Conservation (phyloP, 768 basidiomycete species). For the Rhizopogon rudus region DNA sequence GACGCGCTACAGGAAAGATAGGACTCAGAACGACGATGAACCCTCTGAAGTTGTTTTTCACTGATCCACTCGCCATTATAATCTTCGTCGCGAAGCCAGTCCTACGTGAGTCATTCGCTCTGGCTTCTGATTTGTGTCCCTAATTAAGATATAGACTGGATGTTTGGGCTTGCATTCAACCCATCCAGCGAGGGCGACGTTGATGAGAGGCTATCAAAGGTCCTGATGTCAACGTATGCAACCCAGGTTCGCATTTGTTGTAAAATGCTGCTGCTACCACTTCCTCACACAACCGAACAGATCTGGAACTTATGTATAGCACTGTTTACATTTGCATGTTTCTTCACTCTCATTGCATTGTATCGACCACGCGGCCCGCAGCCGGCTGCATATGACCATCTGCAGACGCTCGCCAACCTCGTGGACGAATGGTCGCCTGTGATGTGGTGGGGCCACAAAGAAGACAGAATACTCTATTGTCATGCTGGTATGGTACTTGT, state of each 20-base stretch:
- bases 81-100: conserved; percentile 18
- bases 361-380: conserved; percentile 18
- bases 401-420: conserved; percentile 29
- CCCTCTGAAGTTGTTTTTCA: conserved; percentile 6
- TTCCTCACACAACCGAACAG: too few species aligned
- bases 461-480: background rate
- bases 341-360: conserved; percentile 10
- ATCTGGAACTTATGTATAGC: too few species aligned
- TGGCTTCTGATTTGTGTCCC: background rate
- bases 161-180: conserved; percentile 24
- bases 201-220: conserved; percentile 12
- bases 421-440: conserved; percentile 20
- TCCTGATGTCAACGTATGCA: conserved; percentile 22
- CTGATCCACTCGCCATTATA: background rate
- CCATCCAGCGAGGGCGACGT: conserved; percentile 3
- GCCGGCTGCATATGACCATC: conserved; percentile 26
- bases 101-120: conserved; percentile 15
- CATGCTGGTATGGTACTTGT: conserved; percentile 13
- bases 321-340: conserved; percentile 7
- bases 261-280: background rate
- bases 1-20: background rate
- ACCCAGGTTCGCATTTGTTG: conserved; percentile 25
- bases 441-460: conserved; percentile 26
- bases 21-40: background rate
- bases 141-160: conserved; percentile 17